Evolutionary conservation across 2,329 filamentous ascomycete genomes (phyloP).

Genomic region (Pseudocercospora fijiensis): DNA sequence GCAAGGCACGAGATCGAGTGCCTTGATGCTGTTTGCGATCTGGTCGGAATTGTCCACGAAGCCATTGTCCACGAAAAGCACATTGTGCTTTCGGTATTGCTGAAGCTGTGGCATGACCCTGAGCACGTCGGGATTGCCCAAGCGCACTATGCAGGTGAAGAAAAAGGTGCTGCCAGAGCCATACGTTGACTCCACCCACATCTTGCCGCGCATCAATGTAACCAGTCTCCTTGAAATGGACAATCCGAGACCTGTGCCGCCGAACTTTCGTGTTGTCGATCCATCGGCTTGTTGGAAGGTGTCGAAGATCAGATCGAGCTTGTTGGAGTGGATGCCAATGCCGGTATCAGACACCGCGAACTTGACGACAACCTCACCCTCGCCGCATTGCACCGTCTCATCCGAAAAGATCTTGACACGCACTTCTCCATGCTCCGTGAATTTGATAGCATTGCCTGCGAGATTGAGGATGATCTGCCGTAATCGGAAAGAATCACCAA

Average conservation of each 20-base stretch:
- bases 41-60: conserved; percentile 73
- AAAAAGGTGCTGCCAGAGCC: conserved; percentile 92
- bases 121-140: conserved; percentile 74
- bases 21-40: conserved; percentile 73
- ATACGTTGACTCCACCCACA: conserved; percentile 93
- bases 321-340: conserved; percentile 93
- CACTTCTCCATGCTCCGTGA: conserved; percentile 94
- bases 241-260: conserved; percentile 86
- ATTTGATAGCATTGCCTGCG: conserved; percentile 98
- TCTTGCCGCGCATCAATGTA: conserved; percentile 91
- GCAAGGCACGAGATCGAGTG: conserved; percentile 76
- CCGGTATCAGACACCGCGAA: conserved; percentile 95
- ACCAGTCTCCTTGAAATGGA: conserved; percentile 95
- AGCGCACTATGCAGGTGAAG: conserved; percentile 89
- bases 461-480: conserved; percentile 96
- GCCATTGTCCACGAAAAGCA: conserved; percentile 92
- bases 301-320: conserved; percentile 95
- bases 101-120: conserved; percentile 79
- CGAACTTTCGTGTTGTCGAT: conserved; percentile 93
- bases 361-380: conserved; percentile 86
- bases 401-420: conserved; percentile 84
- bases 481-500: conserved; percentile 93
- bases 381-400: conserved; percentile 62
- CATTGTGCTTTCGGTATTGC: conserved; percentile 89
- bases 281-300: conserved; percentile 98